Evolutionary conservation across 805 yeast genomes (phyloP).

Genomic region (Pichia nanzhaoensis): DNA sequence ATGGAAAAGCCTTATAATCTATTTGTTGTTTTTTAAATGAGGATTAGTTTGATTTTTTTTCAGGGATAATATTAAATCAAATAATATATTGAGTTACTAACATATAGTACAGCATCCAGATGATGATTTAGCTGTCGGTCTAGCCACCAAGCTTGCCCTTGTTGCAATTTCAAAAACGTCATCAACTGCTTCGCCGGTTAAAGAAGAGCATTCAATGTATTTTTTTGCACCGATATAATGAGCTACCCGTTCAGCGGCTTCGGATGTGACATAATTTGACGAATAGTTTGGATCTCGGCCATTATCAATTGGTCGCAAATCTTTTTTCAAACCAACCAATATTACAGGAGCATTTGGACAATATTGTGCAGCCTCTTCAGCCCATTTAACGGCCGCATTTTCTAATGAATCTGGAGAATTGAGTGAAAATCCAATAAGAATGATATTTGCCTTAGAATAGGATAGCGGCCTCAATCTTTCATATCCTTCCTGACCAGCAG

Average conservation of each 20-base stretch:
- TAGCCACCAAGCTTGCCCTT: constrained; percentile 63
- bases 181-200: constrained; percentile 93
- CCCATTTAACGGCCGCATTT: constrained; percentile 83
- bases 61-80: no score
- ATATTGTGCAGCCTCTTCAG: constrained; percentile 69
- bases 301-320: constrained; percentile 45
- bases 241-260: constrained; percentile 66
- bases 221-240: constrained; percentile 73
- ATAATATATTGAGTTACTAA: no score
- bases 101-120: constrained; percentile 38
- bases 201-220: constrained; percentile 83
- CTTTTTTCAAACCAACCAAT: constrained; percentile 80
- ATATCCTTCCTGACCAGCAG: constrained; percentile 96
- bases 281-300: constrained; percentile 30
- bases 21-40: no score
- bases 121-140: constrained; percentile 36
- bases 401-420: constrained; percentile 79
- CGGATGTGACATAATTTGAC: constrained; percentile 43
- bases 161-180: constrained; percentile 91
- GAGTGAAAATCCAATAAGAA: constrained; percentile 78
- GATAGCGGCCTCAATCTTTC: constrained; percentile 85
- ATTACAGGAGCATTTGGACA: constrained; percentile 77
- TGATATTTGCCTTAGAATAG: constrained; percentile 80
- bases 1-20: no score
- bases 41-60: no score